phyloP scores from a whole-genome alignment of 108 stramenopile species.

The Conticribra guillardii region DNA sequence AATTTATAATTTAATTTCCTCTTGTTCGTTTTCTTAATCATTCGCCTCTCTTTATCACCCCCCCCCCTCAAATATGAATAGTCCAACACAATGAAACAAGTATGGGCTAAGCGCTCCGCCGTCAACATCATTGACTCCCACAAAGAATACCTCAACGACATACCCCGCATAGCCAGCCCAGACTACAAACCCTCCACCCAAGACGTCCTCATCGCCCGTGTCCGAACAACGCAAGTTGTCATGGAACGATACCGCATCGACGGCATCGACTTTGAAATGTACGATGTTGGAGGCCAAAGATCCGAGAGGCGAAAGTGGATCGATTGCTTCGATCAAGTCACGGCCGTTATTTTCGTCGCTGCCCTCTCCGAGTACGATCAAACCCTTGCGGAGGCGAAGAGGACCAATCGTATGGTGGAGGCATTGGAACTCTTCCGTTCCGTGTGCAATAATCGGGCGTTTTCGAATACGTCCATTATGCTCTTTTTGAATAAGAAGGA shows the following conservation, averaged over 20 bases:
- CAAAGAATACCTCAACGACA: conserved; percentile 86
- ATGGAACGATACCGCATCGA: conserved; percentile 90
- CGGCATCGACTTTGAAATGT: conserved; percentile 94
- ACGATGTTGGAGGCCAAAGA: conserved; percentile 92
- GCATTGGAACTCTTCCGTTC: conserved; percentile 95
- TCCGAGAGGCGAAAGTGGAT: conserved; percentile 94
- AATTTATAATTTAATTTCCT: too few species aligned
- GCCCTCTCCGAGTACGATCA: conserved; percentile 97
- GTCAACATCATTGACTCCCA: conserved; percentile 89
- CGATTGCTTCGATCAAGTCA: conserved; percentile 95
- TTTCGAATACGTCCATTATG: conserved; percentile 89
- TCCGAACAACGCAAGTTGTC: conserved; percentile 96
- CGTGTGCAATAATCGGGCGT: conserved; percentile 95
- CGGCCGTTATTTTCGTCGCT: conserved; percentile 99
- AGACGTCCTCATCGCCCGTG: conserved; percentile 95
- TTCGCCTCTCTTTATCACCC: too few species aligned
- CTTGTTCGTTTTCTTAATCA: too few species aligned
- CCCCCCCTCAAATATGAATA: conserved; percentile 3
- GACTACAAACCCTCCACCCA: conserved; percentile 88
- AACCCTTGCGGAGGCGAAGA: conserved; percentile 92
- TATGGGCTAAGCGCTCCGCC: conserved; percentile 77
- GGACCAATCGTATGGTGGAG: conserved; percentile 97
- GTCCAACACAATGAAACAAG: conserved; percentile 53
- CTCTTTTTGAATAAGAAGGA: conserved; percentile 98
- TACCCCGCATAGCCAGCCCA: conserved; percentile 76